A percentile compares a stretch with the other conserved stretches of the same genome.
Conservation (phyloP, 164 flowering plant genomes). For the Amborella trichopoda region DNA sequence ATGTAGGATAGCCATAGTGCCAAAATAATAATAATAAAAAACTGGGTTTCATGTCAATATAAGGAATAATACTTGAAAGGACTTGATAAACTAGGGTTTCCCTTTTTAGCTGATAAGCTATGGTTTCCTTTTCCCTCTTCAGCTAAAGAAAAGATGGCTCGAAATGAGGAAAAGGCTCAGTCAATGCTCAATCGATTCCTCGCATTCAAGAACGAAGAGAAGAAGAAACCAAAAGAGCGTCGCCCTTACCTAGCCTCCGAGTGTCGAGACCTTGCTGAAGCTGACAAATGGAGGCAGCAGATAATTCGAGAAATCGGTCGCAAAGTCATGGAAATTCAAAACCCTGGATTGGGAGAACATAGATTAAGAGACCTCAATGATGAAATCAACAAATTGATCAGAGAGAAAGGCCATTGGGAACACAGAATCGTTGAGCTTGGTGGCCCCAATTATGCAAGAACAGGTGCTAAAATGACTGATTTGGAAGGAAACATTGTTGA, state of each 20-base stretch:
- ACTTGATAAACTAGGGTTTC: too few relatives aligned
- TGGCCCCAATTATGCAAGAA: slow-evolving; percentile 60
- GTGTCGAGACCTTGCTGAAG: slow-evolving; percentile 87
- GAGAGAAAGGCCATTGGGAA: slow-evolving; percentile 88
- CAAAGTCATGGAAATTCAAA: slow-evolving; percentile 86
- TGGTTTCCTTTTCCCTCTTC: too few relatives aligned
- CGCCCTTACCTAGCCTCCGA: slow-evolving; percentile 92
- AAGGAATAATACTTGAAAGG: too few relatives aligned
- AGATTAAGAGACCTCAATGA: slow-evolving; percentile 84
- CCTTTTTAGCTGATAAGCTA: too few relatives aligned
- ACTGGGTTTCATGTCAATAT: too few relatives aligned
- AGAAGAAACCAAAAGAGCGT: slow-evolving; percentile 86
- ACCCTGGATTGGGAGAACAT: slow-evolving; percentile 90
- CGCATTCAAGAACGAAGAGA: slow-evolving; percentile 64
- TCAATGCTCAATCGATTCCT: slow-evolving; percentile 92
- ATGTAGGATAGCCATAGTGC: too few relatives aligned
- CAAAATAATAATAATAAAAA: too few relatives aligned
- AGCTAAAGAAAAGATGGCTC: too few relatives aligned
- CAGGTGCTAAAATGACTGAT: slow-evolving; percentile 80
- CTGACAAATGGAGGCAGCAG: slow-evolving; percentile 93
- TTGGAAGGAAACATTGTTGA: slow-evolving; percentile 89
- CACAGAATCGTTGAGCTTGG: slow-evolving; percentile 78
- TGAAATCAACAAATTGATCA: slow-evolving; percentile 81
- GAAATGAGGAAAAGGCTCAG: slow-evolving; percentile 96
- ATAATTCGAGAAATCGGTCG: slow-evolving; percentile 90